Evolutionary conservation across 169 alveolate species (phyloP).

Genomic region (Cryptosporidium parvum): DNA sequence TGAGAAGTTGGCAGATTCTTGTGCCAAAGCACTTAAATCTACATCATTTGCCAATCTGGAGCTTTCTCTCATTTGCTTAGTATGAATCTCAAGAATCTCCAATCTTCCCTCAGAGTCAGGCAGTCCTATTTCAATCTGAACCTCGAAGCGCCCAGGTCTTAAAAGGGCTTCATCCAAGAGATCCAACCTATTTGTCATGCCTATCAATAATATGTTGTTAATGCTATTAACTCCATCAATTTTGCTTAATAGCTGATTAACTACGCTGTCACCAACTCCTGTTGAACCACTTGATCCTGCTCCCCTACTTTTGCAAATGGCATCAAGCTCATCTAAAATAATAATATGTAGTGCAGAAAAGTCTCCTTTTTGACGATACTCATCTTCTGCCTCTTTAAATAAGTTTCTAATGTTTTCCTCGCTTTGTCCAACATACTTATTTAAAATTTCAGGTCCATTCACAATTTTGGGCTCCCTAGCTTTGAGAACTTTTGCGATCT

Average conservation of each 20-base stretch:
- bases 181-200: conserved; percentile 99
- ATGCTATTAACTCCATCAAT: conserved; percentile 99
- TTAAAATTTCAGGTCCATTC: conserved; percentile 92
- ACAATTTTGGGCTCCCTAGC: conserved; percentile 95
- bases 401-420: conserved; percentile 98
- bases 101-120: conserved; percentile 98
- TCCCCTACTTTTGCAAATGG: conserved; percentile 98
- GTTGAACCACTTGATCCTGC: conserved; percentile 89
- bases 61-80: conserved; percentile 93
- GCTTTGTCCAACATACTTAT: conserved; percentile 98
- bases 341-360: conserved; percentile 96
- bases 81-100: conserved; percentile 97
- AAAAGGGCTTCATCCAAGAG: conserved; percentile 98
- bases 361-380: conserved; percentile 93
- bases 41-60: conserved; percentile 87
- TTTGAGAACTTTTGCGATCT: conserved; percentile 95
- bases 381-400: conserved; percentile 98
- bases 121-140: conserved; percentile 97
- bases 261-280: conserved; percentile 98
- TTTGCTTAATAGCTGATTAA: conserved; percentile 97
- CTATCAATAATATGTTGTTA: conserved; percentile 96
- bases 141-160: conserved; percentile 99
- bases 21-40: conserved; percentile 91
- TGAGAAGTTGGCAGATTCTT: conserved; percentile 96
- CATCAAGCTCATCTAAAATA: conserved; percentile 99